Percentiles rank a stretch among this genome's conserved stretches.
These are phyloP conservation scores for Puccinia brachypodii DNA, from an alignment of 1,284 basidiomycete species.

Conservation along the genomic window DNA sequence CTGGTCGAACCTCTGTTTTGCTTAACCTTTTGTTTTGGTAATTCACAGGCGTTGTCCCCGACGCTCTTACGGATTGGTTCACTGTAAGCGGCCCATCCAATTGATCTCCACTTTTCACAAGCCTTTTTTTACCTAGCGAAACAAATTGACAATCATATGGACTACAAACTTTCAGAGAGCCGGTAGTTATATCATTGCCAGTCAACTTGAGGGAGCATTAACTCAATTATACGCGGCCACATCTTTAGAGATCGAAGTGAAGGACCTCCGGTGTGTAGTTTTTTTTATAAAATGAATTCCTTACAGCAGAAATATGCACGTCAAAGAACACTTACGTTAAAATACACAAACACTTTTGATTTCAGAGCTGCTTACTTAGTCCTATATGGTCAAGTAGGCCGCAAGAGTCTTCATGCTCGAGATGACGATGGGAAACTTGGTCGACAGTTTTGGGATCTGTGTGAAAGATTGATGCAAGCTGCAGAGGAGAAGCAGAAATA, in stretches of 20 bases:
- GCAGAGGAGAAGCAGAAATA: not conserved
- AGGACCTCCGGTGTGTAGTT: slow-evolving; percentile 5
- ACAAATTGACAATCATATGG: too few species aligned
- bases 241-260: slow-evolving; percentile 6
- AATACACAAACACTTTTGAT: too few species aligned
- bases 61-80: too few species aligned
- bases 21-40: too few species aligned
- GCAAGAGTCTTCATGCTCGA: not conserved
- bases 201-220: not conserved
- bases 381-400: slow-evolving; percentile 20
- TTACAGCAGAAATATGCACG: too few species aligned
- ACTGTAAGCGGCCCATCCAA: not conserved
- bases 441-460: slow-evolving; percentile 32
- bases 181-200: not conserved
- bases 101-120: not conserved
- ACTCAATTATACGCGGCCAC: slow-evolving; percentile 40
- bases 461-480: slow-evolving; percentile 7
- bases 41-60: too few species aligned
- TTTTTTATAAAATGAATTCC: not conserved
- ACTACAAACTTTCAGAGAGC: too few species aligned
- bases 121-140: not conserved
- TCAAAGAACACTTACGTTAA: not conserved
- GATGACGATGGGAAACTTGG: slow-evolving; percentile 5
- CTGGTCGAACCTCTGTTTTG: too few species aligned
- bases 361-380: slow-evolving; percentile 29